Conservation (phyloP, 2,329 filamentous ascomycete species). For the Passalora sequoiae region DNA sequence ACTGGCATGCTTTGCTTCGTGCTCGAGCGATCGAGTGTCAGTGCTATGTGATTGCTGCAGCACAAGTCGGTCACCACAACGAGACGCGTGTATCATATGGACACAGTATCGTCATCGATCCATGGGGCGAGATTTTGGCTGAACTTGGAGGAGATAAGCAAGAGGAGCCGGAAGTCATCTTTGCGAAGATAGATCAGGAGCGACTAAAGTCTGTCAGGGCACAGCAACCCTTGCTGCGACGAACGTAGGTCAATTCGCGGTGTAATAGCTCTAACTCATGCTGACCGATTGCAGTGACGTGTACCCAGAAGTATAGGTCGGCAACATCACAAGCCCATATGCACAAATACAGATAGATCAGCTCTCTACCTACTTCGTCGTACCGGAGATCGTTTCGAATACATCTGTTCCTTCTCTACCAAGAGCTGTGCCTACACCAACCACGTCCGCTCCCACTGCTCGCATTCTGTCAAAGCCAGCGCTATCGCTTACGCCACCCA, state of each 20-base stretch:
- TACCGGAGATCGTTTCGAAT: conserved; percentile 54
- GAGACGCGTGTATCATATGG: conserved; percentile 77
- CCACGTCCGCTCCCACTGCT: conserved; percentile 59
- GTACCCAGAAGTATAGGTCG: conserved; percentile 29
- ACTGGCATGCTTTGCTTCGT: conserved; percentile 77
- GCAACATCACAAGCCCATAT: too few species aligned
- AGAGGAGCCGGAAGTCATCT: conserved; percentile 39
- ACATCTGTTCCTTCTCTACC: conserved; percentile 58
- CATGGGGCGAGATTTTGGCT: conserved; percentile 73
- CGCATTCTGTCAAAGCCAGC: conserved; percentile 62
- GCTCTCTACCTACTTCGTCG: background rate
- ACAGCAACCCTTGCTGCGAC: conserved; percentile 33
- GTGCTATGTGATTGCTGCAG: conserved; percentile 79
- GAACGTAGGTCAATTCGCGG: conserved; percentile 29
- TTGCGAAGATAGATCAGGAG: conserved; percentile 37
- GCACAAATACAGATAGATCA: too few species aligned
- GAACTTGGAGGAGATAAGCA: conserved; percentile 52
- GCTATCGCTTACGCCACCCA: conserved; percentile 65
- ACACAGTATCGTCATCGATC: conserved; percentile 76
- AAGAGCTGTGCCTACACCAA: conserved; percentile 65
- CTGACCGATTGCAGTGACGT: conserved; percentile 24
- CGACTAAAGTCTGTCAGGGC: conserved; percentile 36
- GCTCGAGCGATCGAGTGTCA: conserved; percentile 85
- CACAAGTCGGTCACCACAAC: conserved; percentile 71
- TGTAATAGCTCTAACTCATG: background rate